phyloP scores from a whole-genome alignment of 345 rosid genomes.

The Citrus cavaleriei region DNA sequence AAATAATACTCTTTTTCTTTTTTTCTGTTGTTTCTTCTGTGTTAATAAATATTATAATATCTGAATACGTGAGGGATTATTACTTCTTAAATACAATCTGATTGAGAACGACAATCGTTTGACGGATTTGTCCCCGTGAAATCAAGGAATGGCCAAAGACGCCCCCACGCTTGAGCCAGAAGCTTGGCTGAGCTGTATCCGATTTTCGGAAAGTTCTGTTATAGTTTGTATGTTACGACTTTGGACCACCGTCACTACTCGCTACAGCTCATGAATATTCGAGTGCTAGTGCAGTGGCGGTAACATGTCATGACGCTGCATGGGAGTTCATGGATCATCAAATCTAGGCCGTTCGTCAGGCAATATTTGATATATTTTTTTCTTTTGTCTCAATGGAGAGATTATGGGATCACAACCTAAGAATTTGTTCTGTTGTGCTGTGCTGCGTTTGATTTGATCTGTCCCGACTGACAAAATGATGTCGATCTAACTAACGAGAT shows the following conservation, averaged over 20 bases:
- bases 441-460: not conserved
- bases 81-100: not conserved
- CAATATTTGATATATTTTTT: not conserved
- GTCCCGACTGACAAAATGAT: not conserved
- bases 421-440: not conserved
- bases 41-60: not conserved
- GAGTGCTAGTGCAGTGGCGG: not conserved
- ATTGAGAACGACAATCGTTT: not conserved
- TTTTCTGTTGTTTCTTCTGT: not conserved
- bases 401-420: not conserved
- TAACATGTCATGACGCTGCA: constrained; percentile 8
- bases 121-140: constrained; percentile 25
- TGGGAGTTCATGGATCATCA: not conserved
- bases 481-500: not conserved
- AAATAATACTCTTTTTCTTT: not conserved
- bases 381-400: too few relatives aligned
- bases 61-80: not conserved
- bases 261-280: constrained; percentile 29
- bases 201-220: constrained; percentile 24
- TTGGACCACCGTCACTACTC: constrained; percentile 49
- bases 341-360: constrained; percentile 11
- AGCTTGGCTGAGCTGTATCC: constrained; percentile 47
- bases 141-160: not conserved
- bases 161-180: constrained; percentile 24
- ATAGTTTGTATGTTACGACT: constrained; percentile 19